Evolutionary conservation across 2,329 filamentous ascomycete species (phyloP).

Genomic region (Claviceps digitariae): DNA sequence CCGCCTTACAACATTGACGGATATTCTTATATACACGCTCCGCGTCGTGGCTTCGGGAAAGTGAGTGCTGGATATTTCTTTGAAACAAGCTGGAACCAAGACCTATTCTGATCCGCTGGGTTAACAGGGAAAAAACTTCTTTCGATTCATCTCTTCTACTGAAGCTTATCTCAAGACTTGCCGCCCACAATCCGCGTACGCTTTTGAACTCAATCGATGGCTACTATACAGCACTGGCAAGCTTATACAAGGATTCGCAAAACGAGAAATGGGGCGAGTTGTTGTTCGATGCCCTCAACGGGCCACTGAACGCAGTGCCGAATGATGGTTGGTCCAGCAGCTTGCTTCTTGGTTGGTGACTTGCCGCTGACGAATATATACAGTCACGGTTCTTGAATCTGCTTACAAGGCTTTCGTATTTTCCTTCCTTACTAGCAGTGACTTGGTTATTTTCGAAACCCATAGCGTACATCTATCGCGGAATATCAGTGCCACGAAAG

Average conservation of each 20-base stretch:
- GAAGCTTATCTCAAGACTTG: conserved; percentile 20
- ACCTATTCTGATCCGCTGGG: neutral
- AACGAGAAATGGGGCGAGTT: conserved; percentile 10
- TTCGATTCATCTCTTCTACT: conserved; percentile 18
- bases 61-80: conserved; percentile 10
- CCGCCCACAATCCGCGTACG: conserved; percentile 9
- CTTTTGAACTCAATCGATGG: conserved; percentile 13
- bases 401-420: conserved; percentile 24
- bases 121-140: neutral
- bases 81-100: neutral
- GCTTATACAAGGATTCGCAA: conserved; percentile 17
- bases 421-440: conserved; percentile 23
- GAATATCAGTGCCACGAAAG: conserved; percentile 23
- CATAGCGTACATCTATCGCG: conserved; percentile 23
- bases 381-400: neutral
- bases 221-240: conserved; percentile 29
- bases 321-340: conserved; percentile 10
- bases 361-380: neutral
- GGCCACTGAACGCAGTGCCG: conserved; percentile 14
- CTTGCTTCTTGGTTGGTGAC: neutral
- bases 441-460: conserved; percentile 27
- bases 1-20: conserved; percentile 22
- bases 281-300: conserved; percentile 16
- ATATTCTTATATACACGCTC: conserved; percentile 23
- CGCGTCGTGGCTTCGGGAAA: conserved; percentile 10